Evolutionary conservation across 192 early-diverging fungal species (phyloP).

Genomic region (Linderina pennispora): DNA sequence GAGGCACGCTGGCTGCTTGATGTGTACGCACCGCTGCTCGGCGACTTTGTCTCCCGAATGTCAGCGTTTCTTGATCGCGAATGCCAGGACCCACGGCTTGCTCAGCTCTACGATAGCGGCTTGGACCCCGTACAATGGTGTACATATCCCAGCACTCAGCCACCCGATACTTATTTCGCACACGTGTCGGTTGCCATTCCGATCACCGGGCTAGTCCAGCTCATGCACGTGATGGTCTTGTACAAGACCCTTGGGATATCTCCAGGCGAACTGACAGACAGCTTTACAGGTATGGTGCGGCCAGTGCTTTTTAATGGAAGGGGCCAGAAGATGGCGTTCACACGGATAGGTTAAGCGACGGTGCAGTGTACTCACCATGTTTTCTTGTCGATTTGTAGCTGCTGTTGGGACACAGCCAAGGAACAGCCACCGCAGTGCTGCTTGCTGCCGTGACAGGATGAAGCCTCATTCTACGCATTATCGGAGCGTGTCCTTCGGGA

Average conservation of each 20-base stretch:
- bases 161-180: slow-evolving; percentile 65
- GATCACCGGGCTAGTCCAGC: slow-evolving; percentile 83
- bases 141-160: slow-evolving; percentile 55
- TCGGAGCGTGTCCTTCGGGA: slow-evolving; percentile 68
- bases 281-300: slow-evolving; percentile 29
- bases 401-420: slow-evolving; percentile 88
- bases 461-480: slow-evolving; percentile 71
- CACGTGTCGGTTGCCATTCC: slow-evolving; percentile 71
- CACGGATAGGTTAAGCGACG: not conserved
- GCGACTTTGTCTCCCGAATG: slow-evolving; percentile 66
- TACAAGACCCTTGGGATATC: slow-evolving; percentile 55
- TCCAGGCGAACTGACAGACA: slow-evolving; percentile 27
- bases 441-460: slow-evolving; percentile 72
- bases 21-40: slow-evolving; percentile 67
- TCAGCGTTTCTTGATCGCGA: slow-evolving; percentile 55
- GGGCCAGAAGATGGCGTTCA: not conserved
- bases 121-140: slow-evolving; percentile 79
- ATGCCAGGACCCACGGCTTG: slow-evolving; percentile 47
- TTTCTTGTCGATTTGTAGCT: slow-evolving; percentile 6
- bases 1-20: slow-evolving; percentile 68
- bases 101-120: slow-evolving; percentile 58
- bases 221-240: slow-evolving; percentile 74
- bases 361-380: not conserved
- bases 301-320: not conserved
- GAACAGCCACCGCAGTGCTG: slow-evolving; percentile 77